Conservation (phyloP, 2,329 filamentous ascomycete species). For the Podosphaera fusca region DNA sequence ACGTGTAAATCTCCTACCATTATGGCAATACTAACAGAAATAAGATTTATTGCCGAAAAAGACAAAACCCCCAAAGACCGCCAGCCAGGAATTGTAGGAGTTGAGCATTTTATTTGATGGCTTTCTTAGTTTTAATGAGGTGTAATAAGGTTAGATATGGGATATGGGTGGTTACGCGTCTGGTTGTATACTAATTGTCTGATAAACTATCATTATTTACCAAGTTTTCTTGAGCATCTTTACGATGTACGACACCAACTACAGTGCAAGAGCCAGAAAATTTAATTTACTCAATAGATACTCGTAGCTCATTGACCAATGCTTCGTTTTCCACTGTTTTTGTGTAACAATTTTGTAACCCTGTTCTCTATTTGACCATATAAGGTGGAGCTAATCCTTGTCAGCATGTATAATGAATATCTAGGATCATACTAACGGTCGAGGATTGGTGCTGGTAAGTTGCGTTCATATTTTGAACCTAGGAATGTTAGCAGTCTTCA, state of each 20-base stretch:
- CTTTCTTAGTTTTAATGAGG: conserved; percentile 24
- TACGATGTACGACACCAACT: too few relatives aligned
- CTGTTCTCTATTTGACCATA: conserved; percentile 6
- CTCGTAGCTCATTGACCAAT: too few relatives aligned
- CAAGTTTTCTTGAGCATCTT: too few relatives aligned
- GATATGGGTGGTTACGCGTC: conserved; percentile 40
- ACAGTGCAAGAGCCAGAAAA: too few relatives aligned
- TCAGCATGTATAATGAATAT: background rate
- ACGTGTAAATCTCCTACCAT: conserved; percentile 21
- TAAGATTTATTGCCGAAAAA: conserved; percentile 98
- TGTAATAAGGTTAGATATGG: conserved; percentile 48
- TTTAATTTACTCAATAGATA: too few relatives aligned
- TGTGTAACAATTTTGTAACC: background rate
- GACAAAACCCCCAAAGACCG: conserved; percentile 87
- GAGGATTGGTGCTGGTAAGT: conserved; percentile 57
- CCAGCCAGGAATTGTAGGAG: conserved; percentile 81
- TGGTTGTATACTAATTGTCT: conserved; percentile 49
- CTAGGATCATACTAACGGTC: conserved; percentile 39
- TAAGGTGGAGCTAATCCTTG: conserved; percentile 11
- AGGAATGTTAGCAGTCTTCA: background rate
- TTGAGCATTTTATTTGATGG: conserved; percentile 23
- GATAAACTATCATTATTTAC: too few relatives aligned
- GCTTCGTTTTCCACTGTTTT: too few relatives aligned
- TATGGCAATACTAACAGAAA: conserved; percentile 8
- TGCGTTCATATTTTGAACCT: conserved; percentile 94